Evolutionary conservation across 306 rosid genomes (phyloP), one percentile per base, ranked within the genome.

Genomic region (Coriaria nepalensis): DNA sequence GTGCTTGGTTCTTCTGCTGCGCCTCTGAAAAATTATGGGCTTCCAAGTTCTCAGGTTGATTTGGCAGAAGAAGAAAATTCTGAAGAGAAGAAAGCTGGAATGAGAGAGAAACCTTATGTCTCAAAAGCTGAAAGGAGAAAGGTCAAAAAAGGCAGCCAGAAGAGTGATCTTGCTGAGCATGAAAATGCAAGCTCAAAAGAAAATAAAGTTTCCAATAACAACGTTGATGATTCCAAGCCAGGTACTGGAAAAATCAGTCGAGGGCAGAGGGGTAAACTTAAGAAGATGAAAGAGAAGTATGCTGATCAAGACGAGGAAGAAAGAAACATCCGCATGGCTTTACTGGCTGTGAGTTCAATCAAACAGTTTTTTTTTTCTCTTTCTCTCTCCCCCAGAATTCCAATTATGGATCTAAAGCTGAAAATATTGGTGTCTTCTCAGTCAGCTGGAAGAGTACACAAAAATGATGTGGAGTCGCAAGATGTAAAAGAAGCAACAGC

Each of bases 261-360:
- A 53, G 98, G 98, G 45, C 92, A 90, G 63, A 79, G 12, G 82
- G 75, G 81, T 13, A 90, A 85, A 61, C 81, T 90, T 53, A 85
- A 79, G 78, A 90, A 90, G 72, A 79, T 90, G 68, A 90, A 81
- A 69, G 98, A 75, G 73, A 90, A 90, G 73, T 90, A 90, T 53
- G 98, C 92, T 9, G 83, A 82, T 61, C 98, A 90, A 63, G 98
- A 90, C 45, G 98, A 90, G 75, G 95, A 85, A 71, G 98, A 90
- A 73, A 82, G 98, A 70, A 69, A 69, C 67, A 81, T 90, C 43
- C 82, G 95, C 35, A 85, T 90, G 98, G 78, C 98, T 47, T 82
- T 90, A 69, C 71, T 90, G 70, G 98, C 98, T 58, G 95, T 90
- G 72, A 85, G 98, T 57, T 57, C 29, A 51, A 6, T 39, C 36